Conservation (phyloP, 2,329 filamentous ascomycete genomes). For the Pseudocercospora ulei region DNA sequence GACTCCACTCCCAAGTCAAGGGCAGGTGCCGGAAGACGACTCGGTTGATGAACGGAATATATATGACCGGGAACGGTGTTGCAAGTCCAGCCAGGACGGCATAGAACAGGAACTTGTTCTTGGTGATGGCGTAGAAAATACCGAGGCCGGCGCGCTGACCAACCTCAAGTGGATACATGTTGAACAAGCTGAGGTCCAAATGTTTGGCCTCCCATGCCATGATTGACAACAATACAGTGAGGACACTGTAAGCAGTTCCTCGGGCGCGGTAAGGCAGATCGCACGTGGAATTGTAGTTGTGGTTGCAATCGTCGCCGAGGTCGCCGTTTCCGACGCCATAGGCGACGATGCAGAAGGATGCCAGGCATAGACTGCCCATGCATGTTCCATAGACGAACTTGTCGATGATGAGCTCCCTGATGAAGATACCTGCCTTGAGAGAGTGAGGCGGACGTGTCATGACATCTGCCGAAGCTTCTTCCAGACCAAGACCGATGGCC, state of each 20-base stretch:
- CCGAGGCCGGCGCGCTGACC: slow-evolving; percentile 26
- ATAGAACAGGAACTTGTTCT: slow-evolving; percentile 39
- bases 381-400: slow-evolving; percentile 43
- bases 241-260: slow-evolving; percentile 40
- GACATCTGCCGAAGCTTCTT: slow-evolving; percentile 41
- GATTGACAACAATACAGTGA: slow-evolving; percentile 40
- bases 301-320: slow-evolving; percentile 40
- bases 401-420: slow-evolving; percentile 40
- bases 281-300: slow-evolving; percentile 38
- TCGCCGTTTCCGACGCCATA: slow-evolving; percentile 39
- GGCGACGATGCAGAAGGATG: slow-evolving; percentile 39
- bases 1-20: slow-evolving; percentile 42
- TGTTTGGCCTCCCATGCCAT: slow-evolving; percentile 45
- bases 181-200: slow-evolving; percentile 39
- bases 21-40: slow-evolving; percentile 40
- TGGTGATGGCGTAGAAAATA: slow-evolving; percentile 31
- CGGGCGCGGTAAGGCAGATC: slow-evolving; percentile 40
- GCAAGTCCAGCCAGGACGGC: slow-evolving; percentile 38
- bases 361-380: slow-evolving; percentile 41
- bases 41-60: slow-evolving; percentile 40
- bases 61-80: slow-evolving; percentile 41
- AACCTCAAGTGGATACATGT: slow-evolving; percentile 36
- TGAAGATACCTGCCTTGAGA: slow-evolving; percentile 40
- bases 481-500: slow-evolving; percentile 41
- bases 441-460: slow-evolving; percentile 42